Conservation (phyloP, 2,329 filamentous ascomycete genomes). For the Ophiocordyceps camponoti-leonardi region DNA sequence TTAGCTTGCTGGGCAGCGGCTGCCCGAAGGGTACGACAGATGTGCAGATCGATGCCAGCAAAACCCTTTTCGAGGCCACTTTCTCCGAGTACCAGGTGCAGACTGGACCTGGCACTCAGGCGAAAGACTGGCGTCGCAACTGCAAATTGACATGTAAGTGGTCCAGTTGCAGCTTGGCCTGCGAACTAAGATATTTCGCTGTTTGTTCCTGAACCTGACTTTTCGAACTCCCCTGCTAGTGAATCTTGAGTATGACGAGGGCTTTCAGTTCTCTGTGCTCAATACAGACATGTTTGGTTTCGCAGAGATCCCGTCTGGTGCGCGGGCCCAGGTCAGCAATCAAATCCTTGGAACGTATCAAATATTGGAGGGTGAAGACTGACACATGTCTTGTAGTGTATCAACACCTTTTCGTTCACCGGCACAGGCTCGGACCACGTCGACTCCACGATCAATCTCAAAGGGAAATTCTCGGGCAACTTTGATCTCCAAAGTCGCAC, state of each 20-base stretch:
- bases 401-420: conserved; percentile 11
- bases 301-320: conserved; percentile 8
- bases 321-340: conserved; percentile 2
- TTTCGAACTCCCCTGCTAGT: too few relatives aligned
- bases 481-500: conserved; percentile 7
- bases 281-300: conserved; percentile 11
- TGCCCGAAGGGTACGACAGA: neutral
- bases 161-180: too few relatives aligned
- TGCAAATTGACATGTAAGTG: neutral
- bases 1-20: neutral
- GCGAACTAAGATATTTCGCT: too few relatives aligned
- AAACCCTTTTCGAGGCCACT: neutral
- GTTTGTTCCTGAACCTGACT: too few relatives aligned
- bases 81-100: neutral
- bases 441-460: conserved; percentile 5
- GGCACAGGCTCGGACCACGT: conserved; percentile 6
- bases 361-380: neutral
- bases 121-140: neutral
- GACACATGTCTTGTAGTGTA: conserved; percentile 2
- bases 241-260: neutral
- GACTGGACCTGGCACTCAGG: neutral
- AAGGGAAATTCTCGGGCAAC: conserved; percentile 6
- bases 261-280: conserved; percentile 6
- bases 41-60: neutral
- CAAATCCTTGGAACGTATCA: too few relatives aligned